Percentiles rank a stretch among this genome's conserved stretches.
Evolutionary conservation across 352 stramenopile genomes (phyloP).

Genomic region (Globisporangium cystogenes): DNA sequence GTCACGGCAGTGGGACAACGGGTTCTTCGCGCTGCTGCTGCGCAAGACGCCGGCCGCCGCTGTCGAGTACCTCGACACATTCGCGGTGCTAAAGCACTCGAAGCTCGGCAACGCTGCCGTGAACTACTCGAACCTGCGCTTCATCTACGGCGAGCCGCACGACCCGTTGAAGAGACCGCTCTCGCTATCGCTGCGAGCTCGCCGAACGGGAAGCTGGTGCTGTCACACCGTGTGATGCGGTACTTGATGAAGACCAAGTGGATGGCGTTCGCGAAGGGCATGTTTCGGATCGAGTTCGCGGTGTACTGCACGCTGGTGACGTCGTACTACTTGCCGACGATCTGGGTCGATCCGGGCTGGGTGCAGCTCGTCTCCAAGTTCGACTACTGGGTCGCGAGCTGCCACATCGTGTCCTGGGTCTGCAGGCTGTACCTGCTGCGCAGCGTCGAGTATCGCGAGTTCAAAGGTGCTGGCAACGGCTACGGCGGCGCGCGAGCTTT

Average conservation of each 20-base stretch:
- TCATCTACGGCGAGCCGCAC: conserved; percentile 47
- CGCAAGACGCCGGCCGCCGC: conserved; percentile 37
- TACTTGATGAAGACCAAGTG: conserved; percentile 53
- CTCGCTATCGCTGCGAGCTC: conserved; percentile 32
- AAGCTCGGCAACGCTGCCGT: conserved; percentile 39
- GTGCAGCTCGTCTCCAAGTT: conserved; percentile 25
- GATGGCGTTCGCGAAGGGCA: conserved; percentile 39
- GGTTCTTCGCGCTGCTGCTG: conserved; percentile 50
- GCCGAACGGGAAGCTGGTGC: conserved; percentile 27
- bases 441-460: conserved; percentile 43
- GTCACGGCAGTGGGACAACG: conserved; percentile 31
- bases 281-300: conserved; percentile 47
- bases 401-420: conserved; percentile 38
- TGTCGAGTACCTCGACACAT: conserved; percentile 42
- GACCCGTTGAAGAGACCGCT: conserved; percentile 35
- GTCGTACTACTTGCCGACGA: conserved; percentile 51
- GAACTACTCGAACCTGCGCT: conserved; percentile 36
- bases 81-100: conserved; percentile 43
- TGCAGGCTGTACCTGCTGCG: conserved; percentile 51
- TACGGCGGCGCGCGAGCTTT: conserved; percentile 32
- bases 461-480: conserved; percentile 5
- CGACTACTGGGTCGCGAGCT: conserved; percentile 36
- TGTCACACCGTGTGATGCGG: conserved; percentile 51
- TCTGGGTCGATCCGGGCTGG: conserved; percentile 52
- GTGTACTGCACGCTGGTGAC: conserved; percentile 39